These are phyloP conservation scores for Penicillium canariense DNA, from an alignment of 495 filamentous ascomycete species.

Conservation along the genomic window DNA sequence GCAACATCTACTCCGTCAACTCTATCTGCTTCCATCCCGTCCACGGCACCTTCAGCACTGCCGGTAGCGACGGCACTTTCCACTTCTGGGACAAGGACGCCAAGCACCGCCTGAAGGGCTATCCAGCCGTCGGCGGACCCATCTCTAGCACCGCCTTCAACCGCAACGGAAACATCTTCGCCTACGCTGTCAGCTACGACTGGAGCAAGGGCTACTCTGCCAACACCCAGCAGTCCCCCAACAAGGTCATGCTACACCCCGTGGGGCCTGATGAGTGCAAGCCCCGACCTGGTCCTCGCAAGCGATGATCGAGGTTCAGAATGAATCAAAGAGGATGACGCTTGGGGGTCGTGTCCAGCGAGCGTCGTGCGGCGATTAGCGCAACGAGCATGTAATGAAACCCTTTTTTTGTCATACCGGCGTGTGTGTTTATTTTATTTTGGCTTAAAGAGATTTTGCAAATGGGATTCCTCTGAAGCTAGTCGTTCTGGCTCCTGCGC, in stretches of 20 bases:
- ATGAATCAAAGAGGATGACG: conserved; percentile 4
- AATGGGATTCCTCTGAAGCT: conserved; percentile 19
- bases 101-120: conserved; percentile 83
- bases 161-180: conserved; percentile 74
- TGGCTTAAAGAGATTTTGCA: conserved; percentile 11
- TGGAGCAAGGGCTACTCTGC: conserved; percentile 85
- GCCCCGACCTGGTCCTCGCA: conserved; percentile 67
- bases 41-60: conserved; percentile 87
- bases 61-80: conserved; percentile 85
- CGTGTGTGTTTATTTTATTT: conserved; percentile 20
- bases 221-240: conserved; percentile 66
- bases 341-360: background rate
- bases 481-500: background rate
- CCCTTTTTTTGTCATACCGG: conserved; percentile 22
- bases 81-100: conserved; percentile 90
- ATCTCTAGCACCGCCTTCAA: conserved; percentile 81
- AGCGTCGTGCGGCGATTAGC: conserved; percentile 15
- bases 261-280: conserved; percentile 77
- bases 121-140: conserved; percentile 77
- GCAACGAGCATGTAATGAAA: conserved; percentile 36
- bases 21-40: conserved; percentile 84
- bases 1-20: conserved; percentile 87
- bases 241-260: conserved; percentile 85
- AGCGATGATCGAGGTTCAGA: conserved; percentile 51
- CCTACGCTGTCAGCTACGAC: conserved; percentile 90